Evolutionary conservation across 78 protist genomes (phyloP).

Genomic region (Dictyostelium purpureum): DNA sequence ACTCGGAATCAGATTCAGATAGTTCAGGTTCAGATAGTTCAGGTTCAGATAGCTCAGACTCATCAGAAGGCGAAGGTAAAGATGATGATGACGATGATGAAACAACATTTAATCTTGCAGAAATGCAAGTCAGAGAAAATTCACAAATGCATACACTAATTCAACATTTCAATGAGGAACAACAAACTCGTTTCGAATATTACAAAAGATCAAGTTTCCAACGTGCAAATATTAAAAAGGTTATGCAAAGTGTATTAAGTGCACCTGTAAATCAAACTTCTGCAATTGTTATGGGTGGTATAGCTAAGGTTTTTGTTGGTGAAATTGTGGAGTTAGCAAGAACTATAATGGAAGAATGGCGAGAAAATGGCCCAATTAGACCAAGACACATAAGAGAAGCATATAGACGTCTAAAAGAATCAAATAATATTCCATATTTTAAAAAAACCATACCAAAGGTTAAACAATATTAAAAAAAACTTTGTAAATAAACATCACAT

Average conservation of each 20-base stretch:
- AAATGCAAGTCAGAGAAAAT: neutral
- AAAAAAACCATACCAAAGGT: constrained; percentile 23
- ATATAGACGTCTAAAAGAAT: constrained; percentile 51
- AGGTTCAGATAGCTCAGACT: constrained; percentile 2
- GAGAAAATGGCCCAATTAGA: constrained; percentile 57
- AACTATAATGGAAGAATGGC: constrained; percentile 63
- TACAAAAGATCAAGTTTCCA: constrained; percentile 42
- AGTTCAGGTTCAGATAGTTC: neutral
- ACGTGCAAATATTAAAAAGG: constrained; percentile 30
- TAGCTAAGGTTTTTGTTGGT: constrained; percentile 67
- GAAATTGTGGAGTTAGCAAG: constrained; percentile 52
- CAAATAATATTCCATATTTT: constrained; percentile 39
- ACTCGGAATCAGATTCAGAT: neutral
- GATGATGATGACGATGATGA: constrained; percentile 65
- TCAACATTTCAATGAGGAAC: constrained; percentile 35
- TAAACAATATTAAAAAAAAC: too few species aligned
- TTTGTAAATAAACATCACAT: too few species aligned
- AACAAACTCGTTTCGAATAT: constrained; percentile 50
- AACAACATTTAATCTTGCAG: neutral
- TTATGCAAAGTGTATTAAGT: constrained; percentile 48
- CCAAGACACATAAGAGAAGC: constrained; percentile 76
- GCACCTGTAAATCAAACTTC: constrained; percentile 62
- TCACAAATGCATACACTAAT: constrained; percentile 16
- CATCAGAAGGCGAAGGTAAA: constrained; percentile 24
- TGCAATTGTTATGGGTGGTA: constrained; percentile 72